Percentiles rank a stretch among this genome's conserved stretches.
These are phyloP conservation scores for Taxawa tesnikishii DNA, from an alignment of 2,329 filamentous ascomycete species.

Conservation along the genomic window DNA sequence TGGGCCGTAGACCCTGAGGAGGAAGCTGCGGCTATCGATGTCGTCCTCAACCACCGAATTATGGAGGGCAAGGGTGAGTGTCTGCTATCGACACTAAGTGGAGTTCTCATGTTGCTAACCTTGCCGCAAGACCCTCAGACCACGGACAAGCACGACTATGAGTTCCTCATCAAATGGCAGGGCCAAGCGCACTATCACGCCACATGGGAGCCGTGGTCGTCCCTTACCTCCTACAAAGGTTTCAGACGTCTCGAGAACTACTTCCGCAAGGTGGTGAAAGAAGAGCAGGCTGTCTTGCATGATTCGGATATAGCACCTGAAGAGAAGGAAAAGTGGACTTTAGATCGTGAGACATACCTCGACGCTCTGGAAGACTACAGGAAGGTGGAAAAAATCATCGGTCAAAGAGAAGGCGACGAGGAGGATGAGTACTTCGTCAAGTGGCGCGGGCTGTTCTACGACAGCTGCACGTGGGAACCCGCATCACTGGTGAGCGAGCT, in stretches of 20 bases:
- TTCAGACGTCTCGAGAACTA: slow-evolving; percentile 91
- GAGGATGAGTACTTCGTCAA: slow-evolving; percentile 87
- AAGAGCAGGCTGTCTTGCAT: slow-evolving; percentile 65
- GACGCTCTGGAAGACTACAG: slow-evolving; percentile 84
- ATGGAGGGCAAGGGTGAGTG: slow-evolving; percentile 46
- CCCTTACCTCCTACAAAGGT: slow-evolving; percentile 65
- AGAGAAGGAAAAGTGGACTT: slow-evolving; percentile 82
- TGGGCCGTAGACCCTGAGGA: slow-evolving; percentile 62
- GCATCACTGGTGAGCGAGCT: slow-evolving; percentile 62
- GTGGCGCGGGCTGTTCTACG: slow-evolving; percentile 77
- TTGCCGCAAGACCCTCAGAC: slow-evolving; percentile 17
- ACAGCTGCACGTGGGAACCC: slow-evolving; percentile 87
- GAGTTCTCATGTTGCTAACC: background rate
- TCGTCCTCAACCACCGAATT: slow-evolving; percentile 74
- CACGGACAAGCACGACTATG: slow-evolving; percentile 62
- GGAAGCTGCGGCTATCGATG: slow-evolving; percentile 74
- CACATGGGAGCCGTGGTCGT: slow-evolving; percentile 78
- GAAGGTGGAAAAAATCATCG: slow-evolving; percentile 86
- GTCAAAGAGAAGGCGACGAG: slow-evolving; percentile 59
- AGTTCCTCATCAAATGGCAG: slow-evolving; percentile 94
- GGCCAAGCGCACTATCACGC: slow-evolving; percentile 90
- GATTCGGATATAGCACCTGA: slow-evolving; percentile 67
- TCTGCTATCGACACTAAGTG: background rate
- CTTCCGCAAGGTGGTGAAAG: slow-evolving; percentile 68
- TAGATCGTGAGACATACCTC: slow-evolving; percentile 85